Base-by-base conservation (phyloP, 2,329 filamentous ascomycete species). In the Colletotrichum trifolii region DNA sequence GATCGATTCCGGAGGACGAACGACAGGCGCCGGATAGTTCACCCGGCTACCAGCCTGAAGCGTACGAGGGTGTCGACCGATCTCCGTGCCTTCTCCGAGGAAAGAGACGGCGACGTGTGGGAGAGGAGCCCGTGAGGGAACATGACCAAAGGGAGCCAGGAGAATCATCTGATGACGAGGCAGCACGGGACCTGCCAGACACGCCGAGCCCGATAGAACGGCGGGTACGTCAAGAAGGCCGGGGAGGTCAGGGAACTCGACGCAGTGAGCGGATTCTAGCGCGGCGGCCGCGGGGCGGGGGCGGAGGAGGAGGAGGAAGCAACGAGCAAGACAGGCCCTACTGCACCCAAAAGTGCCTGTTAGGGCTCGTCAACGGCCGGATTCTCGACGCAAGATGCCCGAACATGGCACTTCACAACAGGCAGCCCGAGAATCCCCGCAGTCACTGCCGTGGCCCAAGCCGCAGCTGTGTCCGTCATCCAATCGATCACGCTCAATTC, bases 311-410 rank as follows among this genome's bases (percentile, higher is more conserved):
- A 45, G 46, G 55, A n/a, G 35, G 15, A 67, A 60, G 36, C n/a
- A 25, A 54, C 2, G 17, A 59, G 5, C 12, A 49, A 58, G 33
- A 39, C 39, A 50, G 60, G 49, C 61, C 64, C 45, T 80, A 80
- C 67, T 82, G 76, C 69, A 78, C 78, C 1, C 74, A 80, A 25
- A 72, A 72, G 45, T 81, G 79, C 69, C 71, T 82, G 15, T 70
- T 74, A 10, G 77, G 78, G 13, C 69, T 82, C 38, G 67, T 74
- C 9, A 64, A 67, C 8, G 69, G 74, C 40, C 66, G 67, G 8
- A 33, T 64, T 3, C 72, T 81, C 12, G 76, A 81, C 63, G 25
- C 61, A 46, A 25, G 65, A 5, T 81, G 79, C 69, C 81, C 78
- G 0, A 83, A 83, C 65, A 61, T 73, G 6, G 62, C 43, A 11